Percentiles rank a stretch among this genome's conserved stretches.
These are phyloP conservation scores for Ustilago tritici DNA, from an alignment of 1,284 basidiomycete species.

Conservation along the genomic window DNA sequence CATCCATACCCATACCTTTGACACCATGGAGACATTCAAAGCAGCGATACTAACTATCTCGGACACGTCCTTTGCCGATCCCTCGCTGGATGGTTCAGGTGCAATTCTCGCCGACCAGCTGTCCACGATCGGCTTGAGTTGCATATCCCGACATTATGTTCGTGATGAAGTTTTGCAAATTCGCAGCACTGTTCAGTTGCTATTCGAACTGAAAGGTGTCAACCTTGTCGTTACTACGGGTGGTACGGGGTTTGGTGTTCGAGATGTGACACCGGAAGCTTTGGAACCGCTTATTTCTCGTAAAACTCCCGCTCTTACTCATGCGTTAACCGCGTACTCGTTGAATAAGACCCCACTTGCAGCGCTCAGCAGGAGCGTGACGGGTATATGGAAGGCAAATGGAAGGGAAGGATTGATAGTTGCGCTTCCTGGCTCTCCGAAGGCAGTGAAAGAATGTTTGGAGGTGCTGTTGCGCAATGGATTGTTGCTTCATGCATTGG, in stretches of 20 bases:
- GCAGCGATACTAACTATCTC: slow-evolving; percentile 49
- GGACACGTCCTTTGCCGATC: slow-evolving; percentile 47
- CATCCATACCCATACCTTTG: background rate
- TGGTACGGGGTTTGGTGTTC: slow-evolving; percentile 84
- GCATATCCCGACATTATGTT: slow-evolving; percentile 20
- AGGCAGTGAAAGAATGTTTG: slow-evolving; percentile 84
- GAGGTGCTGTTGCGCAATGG: slow-evolving; percentile 74
- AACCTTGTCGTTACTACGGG: slow-evolving; percentile 77
- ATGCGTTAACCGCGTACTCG: slow-evolving; percentile 79
- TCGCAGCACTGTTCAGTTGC: background rate
- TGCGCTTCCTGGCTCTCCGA: slow-evolving; percentile 85
- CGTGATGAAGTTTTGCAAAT: slow-evolving; percentile 38
- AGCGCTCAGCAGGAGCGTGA: slow-evolving; percentile 82
- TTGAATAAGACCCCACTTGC: slow-evolving; percentile 82
- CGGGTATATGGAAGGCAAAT: slow-evolving; percentile 74
- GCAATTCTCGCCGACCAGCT: slow-evolving; percentile 36
- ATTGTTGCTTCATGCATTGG: slow-evolving; percentile 79
- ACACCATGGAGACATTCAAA: background rate
- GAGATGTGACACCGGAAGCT: slow-evolving; percentile 85
- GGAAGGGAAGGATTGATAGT: slow-evolving; percentile 76
- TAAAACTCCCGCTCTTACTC: slow-evolving; percentile 81
- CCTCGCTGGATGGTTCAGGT: slow-evolving; percentile 49
- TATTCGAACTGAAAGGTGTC: slow-evolving; percentile 26
- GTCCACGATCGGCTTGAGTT: slow-evolving; percentile 14
- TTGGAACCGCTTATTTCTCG: slow-evolving; percentile 79